Evolutionary conservation across 1,284 basidiomycete genomes (phyloP), one percentile per base, ranked within the genome.

Genomic region (Pholiota adiposa): DNA sequence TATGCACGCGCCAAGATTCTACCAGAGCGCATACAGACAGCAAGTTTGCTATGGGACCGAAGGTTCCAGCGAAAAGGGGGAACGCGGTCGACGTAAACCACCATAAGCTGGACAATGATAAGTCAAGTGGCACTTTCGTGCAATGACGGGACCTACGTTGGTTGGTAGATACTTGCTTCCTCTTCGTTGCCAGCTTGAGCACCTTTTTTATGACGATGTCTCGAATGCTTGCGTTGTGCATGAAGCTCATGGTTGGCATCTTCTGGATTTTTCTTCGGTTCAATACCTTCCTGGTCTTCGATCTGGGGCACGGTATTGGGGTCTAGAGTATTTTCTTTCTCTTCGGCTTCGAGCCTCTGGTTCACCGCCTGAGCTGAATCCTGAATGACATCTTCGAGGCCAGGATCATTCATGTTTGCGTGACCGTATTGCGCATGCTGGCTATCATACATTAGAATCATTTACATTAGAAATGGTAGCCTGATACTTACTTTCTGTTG

Each of bases 61-160:
- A 76, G 1, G 76, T 76, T 21, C 75, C 77, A 4, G 75, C 74
- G 21, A 75, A 64, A 11, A 78, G 67, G 1, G 77, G 77, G 61
- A 79, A 77, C 0, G 69, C 73, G 1, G 75, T 75, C 0, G 75
- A 77, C 0, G 71, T 67, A 53, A 75, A 75, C 77, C 77, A 78
- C 75, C 75, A 78, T 16, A 72, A 65, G 11, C 75, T 76, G 48
- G 16, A 50, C 19, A 14, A 5, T 18, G 4, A 33, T 36, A 5
- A 57, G 27, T 34, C 7, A 16, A 19, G 9, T 19, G 9, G 6
- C 2, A 9, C n/a, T 27, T n/a, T 11, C 7, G n/a, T 19, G 27
- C 1, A 16, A 43, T 25, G 3, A 18, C 4, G 41, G 9, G 5
- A 54, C 65, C n/a, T 57, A 67, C 65, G 65, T 67, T 46, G 63